A percentile compares a stretch with the other conserved stretches of the same genome.
These are phyloP conservation scores for Pistacia integerrima DNA, from an alignment of 345 rosid species.

Conservation along the genomic window DNA sequence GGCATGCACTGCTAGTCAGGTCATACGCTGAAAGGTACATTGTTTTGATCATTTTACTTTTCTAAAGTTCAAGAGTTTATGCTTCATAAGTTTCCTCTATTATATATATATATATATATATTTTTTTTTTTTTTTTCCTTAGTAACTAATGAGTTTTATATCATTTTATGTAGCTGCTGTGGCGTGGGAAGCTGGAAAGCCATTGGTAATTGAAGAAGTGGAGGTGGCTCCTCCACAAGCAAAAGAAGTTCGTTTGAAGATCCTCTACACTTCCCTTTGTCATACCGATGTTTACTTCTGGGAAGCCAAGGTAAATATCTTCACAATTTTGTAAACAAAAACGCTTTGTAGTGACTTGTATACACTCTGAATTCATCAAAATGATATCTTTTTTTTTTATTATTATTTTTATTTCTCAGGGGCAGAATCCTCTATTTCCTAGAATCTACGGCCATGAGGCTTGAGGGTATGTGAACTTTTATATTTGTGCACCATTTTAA, in stretches of 20 bases:
- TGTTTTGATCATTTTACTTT: not conserved
- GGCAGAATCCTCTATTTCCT: conserved; percentile 30
- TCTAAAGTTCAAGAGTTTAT: not conserved
- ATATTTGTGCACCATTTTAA: not conserved
- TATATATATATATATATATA: too few species aligned
- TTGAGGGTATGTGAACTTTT: conserved; percentile 13
- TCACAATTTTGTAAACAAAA: not conserved
- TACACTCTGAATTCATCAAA: not conserved
- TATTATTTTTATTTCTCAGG: not conserved
- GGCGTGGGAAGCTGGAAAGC: conserved; percentile 66
- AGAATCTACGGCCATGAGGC: conserved; percentile 38
- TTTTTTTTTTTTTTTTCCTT: too few species aligned
- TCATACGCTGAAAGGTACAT: conserved; percentile 24
- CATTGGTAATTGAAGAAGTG: conserved; percentile 49
- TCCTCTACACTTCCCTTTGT: conserved; percentile 35
- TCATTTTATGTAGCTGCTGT: conserved; percentile 40
- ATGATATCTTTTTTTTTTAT: not conserved
- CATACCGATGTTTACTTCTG: conserved; percentile 41
- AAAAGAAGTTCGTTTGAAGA: conserved; percentile 37
- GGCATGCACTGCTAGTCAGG: conserved; percentile 24
- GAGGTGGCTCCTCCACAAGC: conserved; percentile 54
- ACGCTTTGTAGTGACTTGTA: not conserved
- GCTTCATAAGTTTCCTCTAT: not conserved
- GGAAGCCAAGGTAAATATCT: conserved; percentile 34
- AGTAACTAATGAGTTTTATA: too few species aligned